Base-by-base conservation (phyloP, 768 basidiomycete genomes). In the Tulasnella sp. region DNA sequence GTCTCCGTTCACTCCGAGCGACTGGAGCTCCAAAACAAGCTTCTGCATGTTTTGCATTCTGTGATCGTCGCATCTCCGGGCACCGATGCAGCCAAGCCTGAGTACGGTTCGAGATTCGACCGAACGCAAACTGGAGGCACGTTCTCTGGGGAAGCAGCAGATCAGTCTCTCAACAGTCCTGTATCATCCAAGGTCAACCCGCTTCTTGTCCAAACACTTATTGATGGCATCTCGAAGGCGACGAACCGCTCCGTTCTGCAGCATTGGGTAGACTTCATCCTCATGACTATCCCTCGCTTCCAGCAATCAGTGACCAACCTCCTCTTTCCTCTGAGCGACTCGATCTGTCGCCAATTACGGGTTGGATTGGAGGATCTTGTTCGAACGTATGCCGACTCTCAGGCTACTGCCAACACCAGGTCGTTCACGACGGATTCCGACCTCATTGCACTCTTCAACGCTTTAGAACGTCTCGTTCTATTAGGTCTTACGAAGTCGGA, bases 211-310 rank as follows among this genome's bases (percentile, higher is more conserved):
- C 93, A 92, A 81, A 91, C 92, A 0, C 86, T 98, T 29, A 86
- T 92, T 23, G 94, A 97, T 82, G 97, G 94, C 3, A 90, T 99
- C 70, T 86, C 91, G 15, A 83, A 86, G 5, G 85, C 87, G 13
- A 84, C 88, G 40, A 98, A 97, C 84, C 89, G 91, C 39, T 88
- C 94, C 0, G 88, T 97, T 35, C 83, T 97, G 40, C 96, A 98
- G 82, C 94, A 98, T 81, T 99, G 97, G 97, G 87, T 99, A 37
- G 97, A 99, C 83, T 99, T 99, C 83, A 88, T 98, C 79, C 88
- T 97, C 75, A 93, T 94, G 91, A 93, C 95, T 0, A 85, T 96
- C 23, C 91, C 94, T 5, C 93, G 95, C 81, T 93, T 95, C 82
- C 92, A 92, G 78, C 90, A 91, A 26, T 86, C 89, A 2, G 85